phyloP scores from a whole-genome alignment of 306 rosid genomes.

The Cicer judaicum region DNA sequence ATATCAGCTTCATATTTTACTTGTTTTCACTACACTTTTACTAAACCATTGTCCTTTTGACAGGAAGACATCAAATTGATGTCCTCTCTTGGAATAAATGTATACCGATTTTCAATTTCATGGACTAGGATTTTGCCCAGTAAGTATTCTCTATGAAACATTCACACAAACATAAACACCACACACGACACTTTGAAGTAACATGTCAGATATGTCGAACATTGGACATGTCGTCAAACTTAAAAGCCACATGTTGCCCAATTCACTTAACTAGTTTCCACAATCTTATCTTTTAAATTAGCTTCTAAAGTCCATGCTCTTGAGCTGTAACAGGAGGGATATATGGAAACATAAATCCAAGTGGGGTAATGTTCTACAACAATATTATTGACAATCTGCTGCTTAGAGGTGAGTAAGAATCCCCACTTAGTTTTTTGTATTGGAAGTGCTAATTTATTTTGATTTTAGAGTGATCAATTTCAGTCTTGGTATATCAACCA shows the following conservation, averaged over 20 bases:
- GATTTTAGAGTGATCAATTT: not conserved
- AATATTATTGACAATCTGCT: conserved; percentile 60
- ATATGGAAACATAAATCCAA: conserved; percentile 59
- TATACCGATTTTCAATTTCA: conserved; percentile 73
- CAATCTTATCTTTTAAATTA: conserved; percentile 14
- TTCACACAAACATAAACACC: too few species aligned
- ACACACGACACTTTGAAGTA: too few species aligned
- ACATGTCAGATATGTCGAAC: too few species aligned
- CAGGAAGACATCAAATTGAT: conserved; percentile 65
- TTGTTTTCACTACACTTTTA: not conserved
- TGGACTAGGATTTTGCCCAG: conserved; percentile 79
- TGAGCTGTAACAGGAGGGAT: conserved; percentile 57
- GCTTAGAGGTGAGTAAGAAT: conserved; percentile 52
- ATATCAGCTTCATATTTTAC: conserved; percentile 1
- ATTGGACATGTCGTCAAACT: too few species aligned
- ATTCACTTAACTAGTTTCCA: not conserved
- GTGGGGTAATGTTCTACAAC: conserved; percentile 63
- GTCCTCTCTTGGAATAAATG: conserved; percentile 64
- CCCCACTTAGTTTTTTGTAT: not conserved
- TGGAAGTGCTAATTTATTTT: not conserved
- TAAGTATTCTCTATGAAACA: conserved; percentile 31
- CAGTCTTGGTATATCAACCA: not conserved
- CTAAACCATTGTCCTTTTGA: not conserved
- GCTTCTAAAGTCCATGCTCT: conserved; percentile 22
- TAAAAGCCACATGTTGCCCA: not conserved